Conservation (phyloP, 148 eudicot species). For the Linanthus parryae region DNA sequence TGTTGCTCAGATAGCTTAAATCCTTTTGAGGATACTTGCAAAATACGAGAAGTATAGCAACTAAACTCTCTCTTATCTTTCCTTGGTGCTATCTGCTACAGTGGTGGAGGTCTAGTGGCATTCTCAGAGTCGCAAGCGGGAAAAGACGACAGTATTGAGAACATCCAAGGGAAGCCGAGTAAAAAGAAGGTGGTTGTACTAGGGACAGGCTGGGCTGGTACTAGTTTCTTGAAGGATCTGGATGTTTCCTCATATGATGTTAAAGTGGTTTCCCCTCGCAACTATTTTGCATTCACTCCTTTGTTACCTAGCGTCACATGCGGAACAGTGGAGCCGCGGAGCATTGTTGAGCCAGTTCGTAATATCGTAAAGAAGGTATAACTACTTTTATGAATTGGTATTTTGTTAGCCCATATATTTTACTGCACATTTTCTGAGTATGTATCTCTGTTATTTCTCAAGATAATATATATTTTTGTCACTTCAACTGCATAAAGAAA, state of each 20-base stretch:
- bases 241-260: constrained; percentile 70
- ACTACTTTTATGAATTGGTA: not conserved
- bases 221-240: constrained; percentile 65
- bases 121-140: constrained; percentile 50
- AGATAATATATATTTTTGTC: not conserved
- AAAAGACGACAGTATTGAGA: constrained; percentile 13
- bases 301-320: constrained; percentile 86
- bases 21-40: not conserved
- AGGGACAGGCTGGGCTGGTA: constrained; percentile 93
- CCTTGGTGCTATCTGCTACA: constrained; percentile 19
- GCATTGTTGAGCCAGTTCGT: constrained; percentile 81
- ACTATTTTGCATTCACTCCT: constrained; percentile 90
- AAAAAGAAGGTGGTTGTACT: constrained; percentile 72
- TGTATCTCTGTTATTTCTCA: not conserved
- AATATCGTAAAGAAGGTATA: constrained; percentile 73
- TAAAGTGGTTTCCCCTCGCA: constrained; percentile 82
- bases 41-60: not conserved
- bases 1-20: not conserved
- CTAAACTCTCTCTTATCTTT: not conserved
- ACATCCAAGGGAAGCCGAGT: constrained; percentile 21
- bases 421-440: not conserved
- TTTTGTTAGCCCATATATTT: not conserved
- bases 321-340: constrained; percentile 85
- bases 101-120: constrained; percentile 65
- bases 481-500: not conserved